phyloP scores from a whole-genome alignment of 164 flowering plant species.

The Tinospora cordifolia region DNA sequence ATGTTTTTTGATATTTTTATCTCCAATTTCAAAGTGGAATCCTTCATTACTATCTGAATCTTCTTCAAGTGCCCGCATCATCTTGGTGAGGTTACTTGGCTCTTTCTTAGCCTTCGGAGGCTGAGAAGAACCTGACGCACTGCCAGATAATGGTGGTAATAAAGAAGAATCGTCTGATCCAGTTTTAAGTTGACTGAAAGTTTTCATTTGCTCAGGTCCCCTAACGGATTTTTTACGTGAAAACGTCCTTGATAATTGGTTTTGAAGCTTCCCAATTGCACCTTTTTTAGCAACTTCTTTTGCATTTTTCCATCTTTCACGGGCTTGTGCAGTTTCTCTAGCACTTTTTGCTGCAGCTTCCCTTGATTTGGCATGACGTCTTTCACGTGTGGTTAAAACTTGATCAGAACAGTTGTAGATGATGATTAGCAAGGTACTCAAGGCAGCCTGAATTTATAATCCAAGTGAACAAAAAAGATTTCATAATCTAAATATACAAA shows the following conservation, averaged over 20 bases:
- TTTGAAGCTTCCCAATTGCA: constrained; percentile 53
- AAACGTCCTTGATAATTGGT: constrained; percentile 80
- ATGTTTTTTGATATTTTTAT: constrained; percentile 62
- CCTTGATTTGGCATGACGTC: constrained; percentile 76
- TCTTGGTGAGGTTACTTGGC: constrained; percentile 58
- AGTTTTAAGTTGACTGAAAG: constrained; percentile 29
- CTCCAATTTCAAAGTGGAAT: constrained; percentile 74
- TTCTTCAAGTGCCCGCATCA: constrained; percentile 62
- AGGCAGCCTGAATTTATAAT: constrained; percentile 42
- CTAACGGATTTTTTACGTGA: constrained; percentile 59
- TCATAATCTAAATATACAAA: too few relatives aligned
- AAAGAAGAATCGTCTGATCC: constrained; percentile 47
- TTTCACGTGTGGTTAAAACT: constrained; percentile 75
- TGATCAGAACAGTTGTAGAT: constrained; percentile 93
- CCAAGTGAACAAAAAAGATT: constrained; percentile 2
- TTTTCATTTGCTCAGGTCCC: constrained; percentile 27
- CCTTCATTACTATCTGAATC: constrained; percentile 69
- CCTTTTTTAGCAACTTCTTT: constrained; percentile 72
- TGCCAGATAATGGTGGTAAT: constrained; percentile 32
- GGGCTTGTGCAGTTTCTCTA: constrained; percentile 89
- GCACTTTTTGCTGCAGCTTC: constrained; percentile 93
- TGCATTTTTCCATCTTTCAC: constrained; percentile 90
- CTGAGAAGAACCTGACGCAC: constrained; percentile 22
- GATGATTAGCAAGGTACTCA: constrained; percentile 57
- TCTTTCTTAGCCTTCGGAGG: constrained; percentile 47